A percentile compares a stretch with the other conserved stretches of the same genome.
Conservation (phyloP, 2,329 filamentous ascomycete genomes). For the Incumbomyces lentus region DNA sequence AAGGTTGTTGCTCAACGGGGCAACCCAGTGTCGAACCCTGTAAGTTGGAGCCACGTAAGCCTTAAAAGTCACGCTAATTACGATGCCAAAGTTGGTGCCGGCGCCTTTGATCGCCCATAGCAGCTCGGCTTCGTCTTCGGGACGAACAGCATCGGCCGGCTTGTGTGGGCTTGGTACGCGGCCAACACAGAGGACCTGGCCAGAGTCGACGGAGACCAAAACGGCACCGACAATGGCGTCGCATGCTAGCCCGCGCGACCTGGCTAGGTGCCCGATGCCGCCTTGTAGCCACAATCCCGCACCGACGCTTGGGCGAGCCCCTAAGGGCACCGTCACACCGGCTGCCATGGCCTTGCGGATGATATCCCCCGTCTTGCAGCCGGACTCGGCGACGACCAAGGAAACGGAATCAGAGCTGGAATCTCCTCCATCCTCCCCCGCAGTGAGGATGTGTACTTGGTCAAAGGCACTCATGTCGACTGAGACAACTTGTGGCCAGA, state of each 20-base stretch:
- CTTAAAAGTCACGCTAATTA: conserved; percentile 35
- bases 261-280: conserved; percentile 51
- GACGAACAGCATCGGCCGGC: conserved; percentile 33
- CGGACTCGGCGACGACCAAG: conserved; percentile 44
- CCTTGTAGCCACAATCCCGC: conserved; percentile 55
- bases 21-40: conserved; percentile 31
- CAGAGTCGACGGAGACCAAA: conserved; percentile 42
- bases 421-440: conserved; percentile 14
- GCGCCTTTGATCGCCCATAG: conserved; percentile 33
- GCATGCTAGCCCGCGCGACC: conserved; percentile 47
- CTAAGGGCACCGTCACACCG: conserved; percentile 48
- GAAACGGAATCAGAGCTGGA: conserved; percentile 11
- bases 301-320: conserved; percentile 53
- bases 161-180: conserved; percentile 37
- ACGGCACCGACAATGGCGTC: conserved; percentile 53
- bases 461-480: conserved; percentile 51
- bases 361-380: conserved; percentile 48
- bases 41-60: conserved; percentile 35
- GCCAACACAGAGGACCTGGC: conserved; percentile 42
- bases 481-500: conserved; percentile 42
- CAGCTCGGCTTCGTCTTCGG: conserved; percentile 37
- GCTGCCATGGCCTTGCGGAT: conserved; percentile 36
- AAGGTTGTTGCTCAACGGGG: conserved; percentile 25
- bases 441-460: conserved; percentile 35
- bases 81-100: conserved; percentile 31